Conservation (phyloP, 1,139 yeast genomes). For the Pichiaceae sp. region DNA sequence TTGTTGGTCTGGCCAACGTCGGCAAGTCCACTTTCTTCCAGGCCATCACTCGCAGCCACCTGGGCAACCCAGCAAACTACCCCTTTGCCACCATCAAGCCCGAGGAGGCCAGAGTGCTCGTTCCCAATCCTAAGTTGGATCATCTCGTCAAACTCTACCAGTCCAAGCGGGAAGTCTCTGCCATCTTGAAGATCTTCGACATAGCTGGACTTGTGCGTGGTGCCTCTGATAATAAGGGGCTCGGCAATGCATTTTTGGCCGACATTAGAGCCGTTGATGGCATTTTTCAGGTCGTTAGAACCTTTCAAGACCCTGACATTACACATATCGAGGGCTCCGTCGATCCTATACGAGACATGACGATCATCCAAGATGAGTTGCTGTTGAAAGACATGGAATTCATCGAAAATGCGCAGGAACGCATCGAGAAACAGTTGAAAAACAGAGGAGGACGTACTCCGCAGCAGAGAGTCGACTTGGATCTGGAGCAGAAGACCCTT, state of each 20-base stretch:
- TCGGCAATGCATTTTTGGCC: constrained; percentile 65
- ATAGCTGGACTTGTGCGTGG: constrained; percentile 72
- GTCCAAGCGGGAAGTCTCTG: constrained; percentile 38
- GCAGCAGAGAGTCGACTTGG: constrained; percentile 27
- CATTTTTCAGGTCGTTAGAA: constrained; percentile 62
- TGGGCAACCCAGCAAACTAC: constrained; percentile 74
- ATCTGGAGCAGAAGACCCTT: constrained; percentile 38
- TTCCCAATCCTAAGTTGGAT: constrained; percentile 44
- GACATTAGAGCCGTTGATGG: constrained; percentile 73
- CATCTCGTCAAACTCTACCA: constrained; percentile 36
- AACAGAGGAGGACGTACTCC: constrained; percentile 23
- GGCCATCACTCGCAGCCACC: constrained; percentile 59
- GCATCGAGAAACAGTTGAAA: constrained; percentile 34
- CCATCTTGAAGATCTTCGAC: constrained; percentile 55
- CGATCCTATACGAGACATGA: constrained; percentile 61
- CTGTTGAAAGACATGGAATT: constrained; percentile 66
- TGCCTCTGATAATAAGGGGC: constrained; percentile 69
- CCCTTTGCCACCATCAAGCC: constrained; percentile 79
- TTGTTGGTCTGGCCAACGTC: constrained; percentile 72
- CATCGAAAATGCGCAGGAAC: constrained; percentile 47
- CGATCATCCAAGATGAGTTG: constrained; percentile 63
- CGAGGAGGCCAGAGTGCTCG: constrained; percentile 53
- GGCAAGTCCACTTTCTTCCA: constrained; percentile 65
- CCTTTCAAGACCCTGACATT: constrained; percentile 59
- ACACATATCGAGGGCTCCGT: constrained; percentile 58